phyloP scores from a whole-genome alignment of 1,139 yeast genomes.

The Suhomyces yuchorum region DNA sequence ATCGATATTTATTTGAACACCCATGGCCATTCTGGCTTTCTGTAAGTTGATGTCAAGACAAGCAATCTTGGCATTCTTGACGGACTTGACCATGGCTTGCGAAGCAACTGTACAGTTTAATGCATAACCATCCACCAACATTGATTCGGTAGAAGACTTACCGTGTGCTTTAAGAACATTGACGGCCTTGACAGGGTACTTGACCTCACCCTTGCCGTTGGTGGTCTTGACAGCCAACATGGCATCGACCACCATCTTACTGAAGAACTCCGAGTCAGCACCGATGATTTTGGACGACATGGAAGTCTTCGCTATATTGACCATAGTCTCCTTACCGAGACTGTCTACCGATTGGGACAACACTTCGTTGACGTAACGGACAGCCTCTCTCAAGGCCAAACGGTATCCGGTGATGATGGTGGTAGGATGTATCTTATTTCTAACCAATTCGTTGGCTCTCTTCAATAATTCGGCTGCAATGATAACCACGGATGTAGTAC shows the following conservation, averaged over 20 bases:
- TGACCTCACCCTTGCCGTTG: slow-evolving; percentile 82
- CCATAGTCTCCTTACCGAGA: slow-evolving; percentile 78
- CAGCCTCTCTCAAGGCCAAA: slow-evolving; percentile 89
- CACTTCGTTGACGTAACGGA: slow-evolving; percentile 83
- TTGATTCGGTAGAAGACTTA: slow-evolving; percentile 83
- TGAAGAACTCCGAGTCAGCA: slow-evolving; percentile 88
- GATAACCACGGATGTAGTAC: slow-evolving; percentile 94
- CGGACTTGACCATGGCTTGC: slow-evolving; percentile 87
- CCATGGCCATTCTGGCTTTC: slow-evolving; percentile 97
- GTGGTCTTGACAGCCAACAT: slow-evolving; percentile 93
- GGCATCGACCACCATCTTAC: slow-evolving; percentile 91
- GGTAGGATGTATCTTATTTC: slow-evolving; percentile 94
- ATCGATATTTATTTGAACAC: slow-evolving; percentile 94
- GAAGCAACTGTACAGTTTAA: slow-evolving; percentile 96
- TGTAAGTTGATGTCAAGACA: slow-evolving; percentile 92
- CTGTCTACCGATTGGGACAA: slow-evolving; percentile 78
- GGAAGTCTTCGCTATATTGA: slow-evolving; percentile 92
- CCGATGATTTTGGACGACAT: slow-evolving; percentile 98
- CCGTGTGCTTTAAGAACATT: slow-evolving; percentile 97
- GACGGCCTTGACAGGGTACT: slow-evolving; percentile 97
- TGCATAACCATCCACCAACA: slow-evolving; percentile 91
- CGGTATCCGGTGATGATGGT: slow-evolving; percentile 96
- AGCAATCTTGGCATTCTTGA: slow-evolving; percentile 82
- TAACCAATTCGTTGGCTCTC: slow-evolving; percentile 92
- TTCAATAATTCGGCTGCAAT: slow-evolving; percentile 91